Evolutionary conservation across 306 rosid species (phyloP), one percentile per base, ranked within the genome.

Genomic region (Cicer yamashitae): DNA sequence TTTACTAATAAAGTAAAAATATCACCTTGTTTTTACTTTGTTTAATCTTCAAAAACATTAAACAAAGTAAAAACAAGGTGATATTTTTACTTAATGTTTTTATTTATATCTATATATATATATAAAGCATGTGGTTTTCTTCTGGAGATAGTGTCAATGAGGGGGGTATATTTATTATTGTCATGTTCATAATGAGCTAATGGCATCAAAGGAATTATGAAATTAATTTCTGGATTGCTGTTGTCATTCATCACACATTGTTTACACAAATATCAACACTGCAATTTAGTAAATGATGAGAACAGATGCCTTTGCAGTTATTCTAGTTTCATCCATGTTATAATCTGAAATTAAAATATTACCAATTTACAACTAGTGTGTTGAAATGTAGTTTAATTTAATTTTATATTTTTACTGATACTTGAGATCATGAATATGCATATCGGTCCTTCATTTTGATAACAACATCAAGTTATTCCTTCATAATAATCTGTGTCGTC

Each of bases 271-370:
- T 51, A 76, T 52, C 67, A 6, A 17, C 39, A 18, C 56, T 14
- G 58, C 61, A 50, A 70, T 34, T 30, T 41, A 9, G 18, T 53
- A 25, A 25, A 25, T 25, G n/a, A 41, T n/a, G 59, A 40, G n/a
- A 68, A 39, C 10, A 17, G n/a, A 25, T 65, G 66, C 11, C 20
- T 3, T 39, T 41, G 34, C 63, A 20, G 56, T 76, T 10, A 40
- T 76, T 65, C 30, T 65, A 63, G 66, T 44, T 60, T 67, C 17
- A 67, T 25, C 64, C 38, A 25, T 54, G 74, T 6, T 46, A 43
- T 53, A 53, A 77, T 7, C 48, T 41, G 46, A 52, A 64, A 12
- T 64, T 53, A 17, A 44, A 14, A 38, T 48, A n/a, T 39, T 50
- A n/a, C 17, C 56, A n/a, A 20, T 75, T 60, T 65, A 46, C 79